Percentiles rank a stretch among this genome's conserved stretches.
phyloP scores from a whole-genome alignment of 768 basidiomycete genomes.

The Mycena pura region DNA sequence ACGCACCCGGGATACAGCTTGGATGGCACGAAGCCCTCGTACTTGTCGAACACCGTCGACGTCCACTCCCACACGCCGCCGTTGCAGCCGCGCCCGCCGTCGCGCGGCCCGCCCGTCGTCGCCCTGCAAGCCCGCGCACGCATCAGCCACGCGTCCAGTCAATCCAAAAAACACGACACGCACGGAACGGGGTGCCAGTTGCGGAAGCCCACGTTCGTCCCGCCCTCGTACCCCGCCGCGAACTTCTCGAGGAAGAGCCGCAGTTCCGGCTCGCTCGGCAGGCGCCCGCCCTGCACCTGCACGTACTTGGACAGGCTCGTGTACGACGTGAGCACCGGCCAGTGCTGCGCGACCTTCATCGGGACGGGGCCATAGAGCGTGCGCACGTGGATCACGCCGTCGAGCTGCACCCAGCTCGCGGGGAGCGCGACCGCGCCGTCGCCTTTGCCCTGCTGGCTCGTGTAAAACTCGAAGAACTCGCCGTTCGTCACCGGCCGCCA shows the following conservation, averaged over 20 bases:
- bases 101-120: constrained; percentile 63
- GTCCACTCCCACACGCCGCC: constrained; percentile 99
- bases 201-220: constrained; percentile 84
- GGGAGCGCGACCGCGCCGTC: constrained; percentile 61
- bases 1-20: constrained; percentile 91
- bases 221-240: constrained; percentile 75
- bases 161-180: constrained; percentile 44
- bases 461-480: constrained; percentile 78
- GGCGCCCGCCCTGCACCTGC: constrained; percentile 85
- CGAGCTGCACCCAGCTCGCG: constrained; percentile 73
- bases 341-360: constrained; percentile 77
- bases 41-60: constrained; percentile 71
- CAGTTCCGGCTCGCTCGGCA: constrained; percentile 92
- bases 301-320: constrained; percentile 83
- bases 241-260: constrained; percentile 80
- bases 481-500: constrained; percentile 90
- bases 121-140: constrained; percentile 48
- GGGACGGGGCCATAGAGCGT: constrained; percentile 87
- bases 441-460: constrained; percentile 43
- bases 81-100: constrained; percentile 73
- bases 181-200: constrained; percentile 96
- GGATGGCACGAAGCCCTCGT: constrained; percentile 80
- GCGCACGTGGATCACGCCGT: constrained; percentile 63
- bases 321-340: constrained; percentile 87
- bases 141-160: neutral